Evolutionary conservation across 805 yeast genomes (phyloP), one percentile per base, ranked within the genome.

Genomic region (Lipomyces spencermartinsiae): DNA sequence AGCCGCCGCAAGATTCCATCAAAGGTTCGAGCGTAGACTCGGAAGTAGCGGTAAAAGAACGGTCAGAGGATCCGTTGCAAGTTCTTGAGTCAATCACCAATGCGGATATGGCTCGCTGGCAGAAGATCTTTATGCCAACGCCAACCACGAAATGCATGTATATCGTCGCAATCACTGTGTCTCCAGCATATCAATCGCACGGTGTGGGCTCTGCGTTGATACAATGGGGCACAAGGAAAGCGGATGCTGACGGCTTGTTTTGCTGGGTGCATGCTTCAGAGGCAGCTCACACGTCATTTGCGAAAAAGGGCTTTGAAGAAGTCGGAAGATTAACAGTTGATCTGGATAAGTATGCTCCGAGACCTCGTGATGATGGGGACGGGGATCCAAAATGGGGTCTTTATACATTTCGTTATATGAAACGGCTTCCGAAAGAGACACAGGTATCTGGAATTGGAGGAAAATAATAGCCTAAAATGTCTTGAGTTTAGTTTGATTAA

Each of bases 261-360:
- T n/a, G 31, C 31, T 51, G 55, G 55, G 55, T 51, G 33, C 55
- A 51, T 51, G 29, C 55, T 19, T 51, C 55, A 9, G 55, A 51
- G 31, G 55, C 29, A 5, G 55, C 14, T 19, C 31, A 22, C 31
- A n/a, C 16, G 5, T 8, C n/a, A 8, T 51, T 19, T 22, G 29
- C 55, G n/a, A 51, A 22, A 22, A 10, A 51, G 29, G 55, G 31
- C 1, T 51, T 51, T 12, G 12, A 22, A 12, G 55, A 19, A 10
- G 55, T 51, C 5, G 55, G 55, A n/a, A 51, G 1, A 12, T 22
- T 51, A 8, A 14, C 2, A 2, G 55, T 51, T 51, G 55, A 51
- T 22, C 55, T 51, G 55, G 55, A 51, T 51, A 25, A 51, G 12
- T 51, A 8, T 12, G 55, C 55, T 22, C 55, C 55, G 55, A 25